Evolutionary conservation across 1,284 basidiomycete species (phyloP), one percentile per base, ranked within the genome.

Genomic region (Golubevia pallescens): DNA sequence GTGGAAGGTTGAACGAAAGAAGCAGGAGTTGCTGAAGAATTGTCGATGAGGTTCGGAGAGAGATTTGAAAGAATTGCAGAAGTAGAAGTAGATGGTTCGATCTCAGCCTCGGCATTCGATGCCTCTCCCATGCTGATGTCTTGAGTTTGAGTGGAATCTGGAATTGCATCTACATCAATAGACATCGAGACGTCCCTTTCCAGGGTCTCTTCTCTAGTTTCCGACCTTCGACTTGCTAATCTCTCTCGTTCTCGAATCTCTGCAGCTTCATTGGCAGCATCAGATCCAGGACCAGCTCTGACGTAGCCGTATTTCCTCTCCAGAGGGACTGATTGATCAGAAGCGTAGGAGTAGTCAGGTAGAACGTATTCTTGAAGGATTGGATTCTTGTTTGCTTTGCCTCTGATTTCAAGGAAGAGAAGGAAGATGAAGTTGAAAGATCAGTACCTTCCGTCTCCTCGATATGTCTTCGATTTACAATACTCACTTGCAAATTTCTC

Each of bases 281-380:
- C 57, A 4, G 70, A 62, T 7, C 69, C 71, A 8, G 70, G 57
- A 1, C 62, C 66, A 1, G 85, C 81, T 53, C 84, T 80, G 1
- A 85, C 85, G 5, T 86, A 85, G 1, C 80, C 84, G 19, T 56
- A 53, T 60, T 53, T 55, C 56, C 19, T 65, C 34, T 28, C 32
- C 19, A 90, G 4, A 93, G 94, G 62, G 87, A 88, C 62, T 90
- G 90, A 83, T 90, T 90, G 64, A 79, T 72, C 66, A 2, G 69
- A 74, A 0, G 57, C 66, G 3, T 88, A 88, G 10, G 93, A 90
- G 84, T 94, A 91, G 87, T 96, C 93, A 20, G 95, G 95, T 53
- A 98, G 89, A 52, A 95, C 89, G 81, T 95, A 97, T 86, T 95
- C 92, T 82, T 92, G 92, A 21, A 93, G 89, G 61, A 95, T 92